These are phyloP conservation scores for Zygnema cylindricum DNA, from an alignment of 139 green algal species.

Conservation along the genomic window DNA sequence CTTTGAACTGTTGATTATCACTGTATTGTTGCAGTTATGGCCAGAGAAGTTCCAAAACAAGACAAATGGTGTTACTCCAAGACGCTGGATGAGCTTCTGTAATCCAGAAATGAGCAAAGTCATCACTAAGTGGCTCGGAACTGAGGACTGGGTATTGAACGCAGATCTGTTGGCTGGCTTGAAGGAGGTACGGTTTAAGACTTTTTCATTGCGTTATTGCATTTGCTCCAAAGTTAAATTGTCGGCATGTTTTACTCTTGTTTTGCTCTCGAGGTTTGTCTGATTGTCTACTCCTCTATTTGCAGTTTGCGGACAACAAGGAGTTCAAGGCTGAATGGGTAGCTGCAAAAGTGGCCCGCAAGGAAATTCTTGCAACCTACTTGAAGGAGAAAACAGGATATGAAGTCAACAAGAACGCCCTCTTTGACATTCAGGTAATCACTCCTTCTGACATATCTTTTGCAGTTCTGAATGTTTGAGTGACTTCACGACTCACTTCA, in stretches of 20 bases:
- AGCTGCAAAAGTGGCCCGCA: conserved; percentile 84
- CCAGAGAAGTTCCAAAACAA: conserved; percentile 99
- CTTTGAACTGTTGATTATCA: background rate
- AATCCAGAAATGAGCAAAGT: conserved; percentile 88
- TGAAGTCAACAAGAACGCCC: conserved; percentile 64
- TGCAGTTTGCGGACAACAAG: conserved; percentile 76
- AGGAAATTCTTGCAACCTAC: conserved; percentile 78
- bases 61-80: conserved; percentile 94
- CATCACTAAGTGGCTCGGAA: conserved; percentile 87
- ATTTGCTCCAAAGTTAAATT: background rate
- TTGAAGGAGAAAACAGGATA: conserved; percentile 81
- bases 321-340: conserved; percentile 85
- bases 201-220: background rate
- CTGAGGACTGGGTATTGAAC: conserved; percentile 86
- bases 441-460: conserved; percentile 55
- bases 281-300: background rate
- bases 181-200: background rate
- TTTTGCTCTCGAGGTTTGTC: background rate
- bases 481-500: too few relatives aligned
- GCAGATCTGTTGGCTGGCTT: conserved; percentile 62
- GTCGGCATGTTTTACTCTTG: conserved; percentile 45
- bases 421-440: conserved; percentile 93
- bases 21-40: conserved; percentile 62
- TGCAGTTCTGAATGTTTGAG: too few relatives aligned
- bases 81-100: conserved; percentile 95